phyloP scores from a whole-genome alignment of 2,329 filamentous ascomycete genomes.

The Xylariaceae sp. region DNA sequence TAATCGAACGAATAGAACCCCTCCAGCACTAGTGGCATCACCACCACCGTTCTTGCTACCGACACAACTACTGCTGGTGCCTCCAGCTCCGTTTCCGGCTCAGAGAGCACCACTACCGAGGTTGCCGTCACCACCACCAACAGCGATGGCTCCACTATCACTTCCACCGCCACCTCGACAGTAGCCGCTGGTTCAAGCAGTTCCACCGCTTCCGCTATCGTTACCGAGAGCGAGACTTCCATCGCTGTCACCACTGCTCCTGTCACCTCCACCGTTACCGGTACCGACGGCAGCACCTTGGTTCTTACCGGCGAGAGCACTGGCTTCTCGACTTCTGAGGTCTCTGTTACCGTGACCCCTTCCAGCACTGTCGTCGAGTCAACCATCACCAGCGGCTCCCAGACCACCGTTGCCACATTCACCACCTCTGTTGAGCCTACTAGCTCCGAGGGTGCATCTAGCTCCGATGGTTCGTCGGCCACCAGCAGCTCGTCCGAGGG shows the following conservation, averaged over 20 bases:
- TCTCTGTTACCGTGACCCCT: neutral
- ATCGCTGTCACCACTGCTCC: conserved; percentile 15
- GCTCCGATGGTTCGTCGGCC: neutral
- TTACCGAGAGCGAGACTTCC: conserved; percentile 12
- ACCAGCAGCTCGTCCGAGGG: conserved; percentile 1
- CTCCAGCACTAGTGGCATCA: conserved; percentile 6
- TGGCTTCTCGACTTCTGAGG: conserved; percentile 15
- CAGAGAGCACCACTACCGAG: conserved; percentile 7
- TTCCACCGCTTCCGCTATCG: too few species aligned
- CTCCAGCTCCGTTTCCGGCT: conserved; percentile 5
- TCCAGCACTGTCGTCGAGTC: conserved; percentile 21
- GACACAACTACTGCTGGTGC: neutral
- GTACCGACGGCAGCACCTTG: conserved; percentile 15
- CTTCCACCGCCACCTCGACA: conserved; percentile 6
- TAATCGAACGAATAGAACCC: conserved; percentile 11
- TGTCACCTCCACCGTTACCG: conserved; percentile 15
- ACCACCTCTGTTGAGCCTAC: conserved; percentile 19
- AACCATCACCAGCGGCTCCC: conserved; percentile 18
- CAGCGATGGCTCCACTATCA: conserved; percentile 16
- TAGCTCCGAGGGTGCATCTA: conserved; percentile 3
- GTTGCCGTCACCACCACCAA: conserved; percentile 16
- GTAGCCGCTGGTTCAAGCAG: conserved; percentile 13
- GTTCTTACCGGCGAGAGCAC: conserved; percentile 22
- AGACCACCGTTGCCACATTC: conserved; percentile 18
- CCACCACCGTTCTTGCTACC: conserved; percentile 16